Evolutionary conservation across 495 filamentous ascomycete genomes (phyloP), one percentile per base, ranked within the genome.

Genomic region (Penicillium roqueforti): DNA sequence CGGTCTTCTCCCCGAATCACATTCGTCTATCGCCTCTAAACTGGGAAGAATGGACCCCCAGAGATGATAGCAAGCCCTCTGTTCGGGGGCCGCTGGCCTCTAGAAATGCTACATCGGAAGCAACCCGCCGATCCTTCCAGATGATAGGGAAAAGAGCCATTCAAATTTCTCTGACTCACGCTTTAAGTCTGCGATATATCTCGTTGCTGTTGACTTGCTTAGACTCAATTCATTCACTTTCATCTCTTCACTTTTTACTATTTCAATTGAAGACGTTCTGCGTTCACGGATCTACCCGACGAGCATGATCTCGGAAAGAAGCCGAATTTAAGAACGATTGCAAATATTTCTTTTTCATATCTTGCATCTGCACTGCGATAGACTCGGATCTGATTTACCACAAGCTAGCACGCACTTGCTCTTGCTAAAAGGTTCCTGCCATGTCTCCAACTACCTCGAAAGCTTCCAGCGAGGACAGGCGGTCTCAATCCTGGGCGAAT

Each of bases 161-260:
- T 56, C 36, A 40, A 16, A 14, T n/a, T 25, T 31, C 36, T 49
- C 40, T 61, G 61, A 61, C 55, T 66, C 63, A 64, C 18, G 55
- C 13, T 40, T 43, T 14, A 47, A 25, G 14, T 46, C 11, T 47
- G 14, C 9, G 19, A 38, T 62, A 16, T 55, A 43, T 34, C 29
- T 29, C 25, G 34, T 37, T 19, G 20, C 39, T 14, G 6, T 38
- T 40, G 36, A 36, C 14, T 38, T 38, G 14, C 25, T 18, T 29
- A 9, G 18, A 28, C 26, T 14, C 16, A 34, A 7, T 19, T 25
- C 3, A 16, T 22, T 29, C 41, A 16, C 23, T 47, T 19, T 18
- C 23, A 47, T n/a, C 42, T 31, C 14, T 34, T 42, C 22, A 19
- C 19, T 32, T 22, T 34, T 52, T 10, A 26, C 25, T 46, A 3